phyloP scores from a whole-genome alignment of 306 rosid genomes.

The Ormosia semicastrata region DNA sequence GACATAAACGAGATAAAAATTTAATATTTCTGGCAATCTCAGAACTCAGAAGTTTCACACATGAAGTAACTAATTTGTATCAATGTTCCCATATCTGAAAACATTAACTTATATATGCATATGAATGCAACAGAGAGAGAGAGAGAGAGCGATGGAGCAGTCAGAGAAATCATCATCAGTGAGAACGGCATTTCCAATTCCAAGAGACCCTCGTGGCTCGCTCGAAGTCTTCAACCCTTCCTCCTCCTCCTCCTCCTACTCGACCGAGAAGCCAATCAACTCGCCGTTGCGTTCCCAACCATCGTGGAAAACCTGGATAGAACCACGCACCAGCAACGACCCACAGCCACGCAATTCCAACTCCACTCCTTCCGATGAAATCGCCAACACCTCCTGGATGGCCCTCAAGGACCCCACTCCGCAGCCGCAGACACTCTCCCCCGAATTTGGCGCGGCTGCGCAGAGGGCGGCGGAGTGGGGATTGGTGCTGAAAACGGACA shows the following conservation, averaged over 20 bases:
- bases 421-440: slow-evolving; percentile 35
- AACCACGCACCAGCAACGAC: slow-evolving; percentile 5
- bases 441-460: slow-evolving; percentile 41
- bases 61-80: neutral
- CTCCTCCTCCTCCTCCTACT: slow-evolving; percentile 31
- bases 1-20: neutral
- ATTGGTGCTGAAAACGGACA: slow-evolving; percentile 73
- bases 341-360: slow-evolving; percentile 3
- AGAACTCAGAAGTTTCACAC: too few relatives aligned
- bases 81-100: neutral
- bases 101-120: neutral
- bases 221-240: slow-evolving; percentile 90
- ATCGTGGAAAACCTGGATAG: slow-evolving; percentile 54
- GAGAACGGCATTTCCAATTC: slow-evolving; percentile 41
- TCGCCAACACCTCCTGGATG: slow-evolving; percentile 71
- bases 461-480: slow-evolving; percentile 99
- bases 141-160: slow-evolving; percentile 48
- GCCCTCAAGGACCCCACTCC: slow-evolving; percentile 63
- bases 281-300: slow-evolving; percentile 42
- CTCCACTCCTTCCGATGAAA: slow-evolving; percentile 36
- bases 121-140: slow-evolving; percentile 28
- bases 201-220: slow-evolving; percentile 75
- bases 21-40: too few relatives aligned
- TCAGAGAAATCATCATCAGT: slow-evolving; percentile 31
- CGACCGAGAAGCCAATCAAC: slow-evolving; percentile 31